These are phyloP conservation scores for Chlamydomonas reinhardtii DNA, from an alignment of 163 green algal species.

Conservation along the genomic window DNA sequence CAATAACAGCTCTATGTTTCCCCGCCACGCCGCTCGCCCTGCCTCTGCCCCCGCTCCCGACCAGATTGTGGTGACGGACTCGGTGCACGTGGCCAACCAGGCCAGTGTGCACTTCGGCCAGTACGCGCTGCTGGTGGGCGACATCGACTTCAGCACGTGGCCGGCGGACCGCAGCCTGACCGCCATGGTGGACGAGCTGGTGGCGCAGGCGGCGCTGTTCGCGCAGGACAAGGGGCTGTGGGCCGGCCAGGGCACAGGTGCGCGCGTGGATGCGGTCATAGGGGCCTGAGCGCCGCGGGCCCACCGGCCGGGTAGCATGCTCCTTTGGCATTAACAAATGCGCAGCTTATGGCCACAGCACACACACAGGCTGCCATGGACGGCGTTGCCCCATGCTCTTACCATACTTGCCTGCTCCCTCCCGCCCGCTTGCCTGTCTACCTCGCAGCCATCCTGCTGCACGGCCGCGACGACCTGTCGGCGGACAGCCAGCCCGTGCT, in stretches of 20 bases:
- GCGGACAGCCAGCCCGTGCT: constrained; percentile 57
- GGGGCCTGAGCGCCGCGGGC: too few species aligned
- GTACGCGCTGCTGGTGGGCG: constrained; percentile 55
- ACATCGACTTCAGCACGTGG: neutral
- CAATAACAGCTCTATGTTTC: too few species aligned
- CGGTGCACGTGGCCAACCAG: constrained; percentile 52
- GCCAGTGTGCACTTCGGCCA: constrained; percentile 57
- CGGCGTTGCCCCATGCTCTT: too few species aligned
- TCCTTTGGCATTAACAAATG: too few species aligned
- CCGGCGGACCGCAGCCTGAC: neutral
- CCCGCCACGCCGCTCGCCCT: too few species aligned
- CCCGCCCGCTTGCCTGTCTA: too few species aligned
- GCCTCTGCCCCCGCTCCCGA: neutral
- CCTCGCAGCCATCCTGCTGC: constrained; percentile 52
- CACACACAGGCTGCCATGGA: too few species aligned
- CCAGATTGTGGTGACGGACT: constrained; percentile 74
- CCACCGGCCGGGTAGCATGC: too few species aligned
- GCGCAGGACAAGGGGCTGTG: constrained; percentile 52
- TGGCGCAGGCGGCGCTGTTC: constrained; percentile 6
- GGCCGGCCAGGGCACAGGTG: constrained; percentile 51
- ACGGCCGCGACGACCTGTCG: constrained; percentile 51
- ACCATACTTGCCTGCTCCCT: too few species aligned
- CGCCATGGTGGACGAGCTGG: constrained; percentile 20
- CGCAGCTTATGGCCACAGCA: too few species aligned
- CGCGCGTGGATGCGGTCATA: neutral